Evolutionary conservation across 805 yeast genomes (phyloP), one percentile per base, ranked within the genome.

Genomic region (Brettanomyces bruxellensis): DNA sequence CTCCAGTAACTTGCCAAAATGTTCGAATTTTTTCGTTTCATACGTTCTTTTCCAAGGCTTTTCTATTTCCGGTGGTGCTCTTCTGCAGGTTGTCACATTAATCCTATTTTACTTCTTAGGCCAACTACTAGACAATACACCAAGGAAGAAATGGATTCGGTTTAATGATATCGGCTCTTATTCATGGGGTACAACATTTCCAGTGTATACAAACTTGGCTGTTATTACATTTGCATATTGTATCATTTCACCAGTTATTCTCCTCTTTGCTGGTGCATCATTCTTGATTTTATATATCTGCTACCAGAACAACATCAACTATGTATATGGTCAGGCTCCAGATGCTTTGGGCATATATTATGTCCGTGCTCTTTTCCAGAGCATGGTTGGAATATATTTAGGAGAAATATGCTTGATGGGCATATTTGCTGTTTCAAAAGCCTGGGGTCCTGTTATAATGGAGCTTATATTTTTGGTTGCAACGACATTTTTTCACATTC

Each of bases 371-470:
- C 64, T 91, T 45, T 85, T 80, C 70, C 97, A 91, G 67, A 83
- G 95, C 1, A 74, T 91, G 61, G 81, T 82, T 36, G 99, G 99
- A 48, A 64, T 93, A 40, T 91, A 91, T 62, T 62, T 91, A 40
- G 95, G 95, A 37, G 90, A 91, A 65, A 66, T 89, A 23, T 87
- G 96, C 70, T 56, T 93, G 51, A 61, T 93, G 45, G 97, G 96
- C 46, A 65, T 93, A 47, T 90, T 88, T 61, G 86, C 79, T 14
- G 95, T 91, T 47, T 89, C 95, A 50, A 87, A 87, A 71, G 84
- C 95, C 38, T 91, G 96, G 96, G 98, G 96, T 40, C 95, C 96
- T 35, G 73, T 89, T 52, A 86, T 82, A 3, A 66, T 91, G 45
- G 86, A 85, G 62, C 81, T 79, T 1, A 71, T 90, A 44, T 70